These are phyloP conservation scores for Orychophragmus violaceus DNA, from an alignment of 345 rosid species.

Conservation along the genomic window DNA sequence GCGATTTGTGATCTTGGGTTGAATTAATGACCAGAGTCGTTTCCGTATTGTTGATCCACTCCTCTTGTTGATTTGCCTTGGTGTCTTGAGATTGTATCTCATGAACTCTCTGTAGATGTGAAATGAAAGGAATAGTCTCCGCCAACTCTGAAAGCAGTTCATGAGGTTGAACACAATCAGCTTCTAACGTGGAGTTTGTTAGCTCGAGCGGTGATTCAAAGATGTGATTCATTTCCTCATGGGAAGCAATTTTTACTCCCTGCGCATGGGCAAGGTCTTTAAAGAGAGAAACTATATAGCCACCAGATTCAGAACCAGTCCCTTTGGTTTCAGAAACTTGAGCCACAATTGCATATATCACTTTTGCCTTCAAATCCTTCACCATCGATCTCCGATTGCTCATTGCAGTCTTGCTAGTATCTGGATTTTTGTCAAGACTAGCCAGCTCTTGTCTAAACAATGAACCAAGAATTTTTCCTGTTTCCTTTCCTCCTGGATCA, in stretches of 20 bases:
- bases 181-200: too few relatives aligned
- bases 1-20: too few relatives aligned
- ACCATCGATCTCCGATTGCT: conserved; percentile 71
- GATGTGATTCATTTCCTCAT: conserved; percentile 71
- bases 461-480: conserved; percentile 73
- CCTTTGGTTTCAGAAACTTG: conserved; percentile 90
- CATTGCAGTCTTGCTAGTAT: conserved; percentile 74
- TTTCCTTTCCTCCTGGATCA: conserved; percentile 19
- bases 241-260: conserved; percentile 81
- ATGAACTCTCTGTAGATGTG: too few relatives aligned
- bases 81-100: too few relatives aligned
- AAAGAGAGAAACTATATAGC: conserved; percentile 82
- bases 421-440: conserved; percentile 83
- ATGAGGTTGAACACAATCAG: too few relatives aligned
- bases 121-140: too few relatives aligned
- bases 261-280: conserved; percentile 97
- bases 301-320: conserved; percentile 72
- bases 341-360: conserved; percentile 74
- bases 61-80: too few relatives aligned
- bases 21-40: too few relatives aligned
- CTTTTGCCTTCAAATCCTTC: conserved; percentile 72
- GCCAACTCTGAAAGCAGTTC: too few relatives aligned
- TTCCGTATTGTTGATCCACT: too few relatives aligned
- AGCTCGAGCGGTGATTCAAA: too few relatives aligned
- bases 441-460: conserved; percentile 59